phyloP scores from a whole-genome alignment of 805 yeast species.

The Barnettozyma wickerhamii region DNA sequence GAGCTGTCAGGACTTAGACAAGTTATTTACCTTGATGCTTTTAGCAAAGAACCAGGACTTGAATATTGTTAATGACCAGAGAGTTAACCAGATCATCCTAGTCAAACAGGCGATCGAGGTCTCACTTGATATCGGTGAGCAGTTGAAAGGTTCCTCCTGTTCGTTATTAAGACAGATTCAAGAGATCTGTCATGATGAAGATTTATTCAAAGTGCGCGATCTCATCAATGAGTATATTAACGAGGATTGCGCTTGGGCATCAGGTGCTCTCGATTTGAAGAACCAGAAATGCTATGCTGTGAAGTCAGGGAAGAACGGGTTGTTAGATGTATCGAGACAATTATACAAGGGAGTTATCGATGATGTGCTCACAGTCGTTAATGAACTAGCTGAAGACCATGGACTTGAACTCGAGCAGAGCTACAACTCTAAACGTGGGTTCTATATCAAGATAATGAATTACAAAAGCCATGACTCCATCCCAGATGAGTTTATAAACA shows the following conservation, averaged over 20 bases:
- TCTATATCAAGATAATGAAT: slow-evolving; percentile 30
- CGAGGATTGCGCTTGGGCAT: slow-evolving; percentile 41
- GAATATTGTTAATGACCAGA: slow-evolving; percentile 12
- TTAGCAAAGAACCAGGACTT: slow-evolving; percentile 25
- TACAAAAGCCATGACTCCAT: slow-evolving; percentile 17
- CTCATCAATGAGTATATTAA: slow-evolving; percentile 33
- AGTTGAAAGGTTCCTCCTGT: slow-evolving; percentile 14
- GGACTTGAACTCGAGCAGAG: slow-evolving; percentile 27
- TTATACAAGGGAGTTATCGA: slow-evolving; percentile 34
- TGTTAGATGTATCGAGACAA: slow-evolving; percentile 41
- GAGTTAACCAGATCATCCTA: slow-evolving; percentile 36
- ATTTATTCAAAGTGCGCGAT: slow-evolving; percentile 19
- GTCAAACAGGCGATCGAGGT: slow-evolving; percentile 33
- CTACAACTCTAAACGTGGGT: slow-evolving; percentile 36
- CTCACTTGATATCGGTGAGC: slow-evolving; percentile 15
- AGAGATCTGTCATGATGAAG: slow-evolving; percentile 25
- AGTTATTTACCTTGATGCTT: slow-evolving; percentile 33
- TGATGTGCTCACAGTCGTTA: slow-evolving; percentile 30
- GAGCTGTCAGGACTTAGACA: slow-evolving; percentile 36
- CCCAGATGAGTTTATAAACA: slow-evolving; percentile 34
- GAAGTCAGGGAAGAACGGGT: slow-evolving; percentile 39
- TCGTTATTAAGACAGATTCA: slow-evolving; percentile 27
- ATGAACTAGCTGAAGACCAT: slow-evolving; percentile 21
- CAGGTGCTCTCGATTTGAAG: slow-evolving; percentile 33
- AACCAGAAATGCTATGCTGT: slow-evolving; percentile 44